Percentiles rank a stretch among this genome's conserved stretches.
These are phyloP conservation scores for Eucalyptus viminalis DNA, from an alignment of 345 rosid species.

Conservation along the genomic window DNA sequence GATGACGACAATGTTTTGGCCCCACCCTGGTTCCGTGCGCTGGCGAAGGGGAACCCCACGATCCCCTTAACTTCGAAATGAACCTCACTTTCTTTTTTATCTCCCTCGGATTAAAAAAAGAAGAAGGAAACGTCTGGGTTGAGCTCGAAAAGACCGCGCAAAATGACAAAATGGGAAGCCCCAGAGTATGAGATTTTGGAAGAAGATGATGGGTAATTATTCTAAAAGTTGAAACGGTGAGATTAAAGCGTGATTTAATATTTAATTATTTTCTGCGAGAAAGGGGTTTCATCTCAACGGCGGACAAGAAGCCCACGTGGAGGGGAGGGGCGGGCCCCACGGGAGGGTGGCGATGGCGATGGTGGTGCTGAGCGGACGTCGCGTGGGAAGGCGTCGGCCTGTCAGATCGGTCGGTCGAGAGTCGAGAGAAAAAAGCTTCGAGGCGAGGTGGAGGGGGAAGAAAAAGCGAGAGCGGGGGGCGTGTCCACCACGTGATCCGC, in stretches of 20 bases:
- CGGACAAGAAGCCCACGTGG: neutral
- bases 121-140: neutral
- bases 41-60: neutral
- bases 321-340: neutral
- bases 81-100: neutral
- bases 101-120: neutral
- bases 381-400: neutral
- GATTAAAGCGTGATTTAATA: no score
- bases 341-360: neutral
- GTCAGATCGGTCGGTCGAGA: neutral
- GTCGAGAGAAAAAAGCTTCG: neutral
- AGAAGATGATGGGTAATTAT: no score
- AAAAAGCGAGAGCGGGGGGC: neutral
- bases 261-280: no score
- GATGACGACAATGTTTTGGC: neutral
- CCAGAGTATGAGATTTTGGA: no score
- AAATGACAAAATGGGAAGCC: no score
- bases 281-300: accelerated
- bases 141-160: no score
- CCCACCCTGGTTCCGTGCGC: neutral
- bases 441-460: neutral
- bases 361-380: neutral
- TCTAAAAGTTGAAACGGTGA: no score
- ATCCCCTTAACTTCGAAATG: neutral
- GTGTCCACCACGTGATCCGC: slow-evolving; percentile 39